Evolutionary conservation across 257 asterid species (phyloP).

Genomic region (Solanum pennellii): DNA sequence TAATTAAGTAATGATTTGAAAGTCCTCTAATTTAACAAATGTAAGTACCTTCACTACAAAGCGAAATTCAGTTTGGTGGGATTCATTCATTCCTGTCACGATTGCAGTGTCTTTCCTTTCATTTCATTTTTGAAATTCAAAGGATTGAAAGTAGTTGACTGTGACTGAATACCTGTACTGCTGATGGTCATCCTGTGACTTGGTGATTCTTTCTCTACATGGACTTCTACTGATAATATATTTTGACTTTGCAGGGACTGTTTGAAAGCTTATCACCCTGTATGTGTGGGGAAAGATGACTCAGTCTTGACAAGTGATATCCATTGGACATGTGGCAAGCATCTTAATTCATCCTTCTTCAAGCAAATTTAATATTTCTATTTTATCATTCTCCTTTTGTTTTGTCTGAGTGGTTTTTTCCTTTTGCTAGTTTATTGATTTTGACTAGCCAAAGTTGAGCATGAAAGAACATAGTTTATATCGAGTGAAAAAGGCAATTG

Average conservation of each 20-base stretch:
- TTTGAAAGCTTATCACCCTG: constrained; percentile 57
- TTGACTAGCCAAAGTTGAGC: neutral
- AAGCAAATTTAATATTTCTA: neutral
- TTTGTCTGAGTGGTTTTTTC: neutral
- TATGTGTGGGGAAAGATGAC: constrained; percentile 41
- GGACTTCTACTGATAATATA: neutral
- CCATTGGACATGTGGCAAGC: constrained; percentile 61
- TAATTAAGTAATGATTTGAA: neutral
- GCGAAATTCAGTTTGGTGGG: neutral
- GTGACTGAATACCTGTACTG: neutral
- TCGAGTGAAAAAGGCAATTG: neutral
- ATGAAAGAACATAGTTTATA: neutral
- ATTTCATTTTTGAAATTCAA: neutral
- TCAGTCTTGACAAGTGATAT: constrained; percentile 27
- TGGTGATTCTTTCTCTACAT: neutral
- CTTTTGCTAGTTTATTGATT: neutral
- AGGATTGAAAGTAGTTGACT: neutral
- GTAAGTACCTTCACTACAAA: neutral
- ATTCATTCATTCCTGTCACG: neutral
- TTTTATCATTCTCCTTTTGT: neutral
- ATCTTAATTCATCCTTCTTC: neutral
- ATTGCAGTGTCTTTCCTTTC: neutral
- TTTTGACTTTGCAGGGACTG: constrained; percentile 51
- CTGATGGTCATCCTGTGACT: neutral
- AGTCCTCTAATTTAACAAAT: neutral